These are phyloP conservation scores for Rhodotorula sphaerocarpa DNA, from an alignment of 768 basidiomycete genomes.

Conservation along the genomic window DNA sequence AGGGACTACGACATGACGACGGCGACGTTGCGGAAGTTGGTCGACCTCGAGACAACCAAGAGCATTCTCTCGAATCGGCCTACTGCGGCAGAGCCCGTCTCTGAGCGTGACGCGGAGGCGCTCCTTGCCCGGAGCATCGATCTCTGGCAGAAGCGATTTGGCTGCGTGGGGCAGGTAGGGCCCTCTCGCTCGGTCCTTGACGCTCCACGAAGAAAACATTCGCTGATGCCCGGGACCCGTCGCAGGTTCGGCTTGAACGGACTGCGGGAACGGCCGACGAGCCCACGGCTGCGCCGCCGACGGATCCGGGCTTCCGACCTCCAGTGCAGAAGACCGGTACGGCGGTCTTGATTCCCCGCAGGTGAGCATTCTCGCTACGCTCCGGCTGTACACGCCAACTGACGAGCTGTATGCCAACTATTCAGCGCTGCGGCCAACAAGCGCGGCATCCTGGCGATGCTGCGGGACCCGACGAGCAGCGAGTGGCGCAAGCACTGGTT, in stretches of 20 bases:
- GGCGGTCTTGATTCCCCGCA: conserved; percentile 11
- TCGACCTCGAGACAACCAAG: conserved; percentile 82
- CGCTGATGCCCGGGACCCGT: conserved; percentile 28
- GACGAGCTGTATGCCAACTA: no score
- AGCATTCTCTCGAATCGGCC: conserved; percentile 57
- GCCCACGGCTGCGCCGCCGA: no score
- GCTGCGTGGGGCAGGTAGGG: conserved; percentile 63
- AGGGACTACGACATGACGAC: conserved; percentile 73
- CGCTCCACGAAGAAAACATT: no score
- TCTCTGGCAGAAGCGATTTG: conserved; percentile 78
- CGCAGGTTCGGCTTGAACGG: conserved; percentile 71
- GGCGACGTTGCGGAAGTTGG: conserved; percentile 62
- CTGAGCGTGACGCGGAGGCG: no score
- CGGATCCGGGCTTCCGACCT: no score
- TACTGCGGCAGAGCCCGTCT: not conserved
- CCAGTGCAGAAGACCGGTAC: no score
- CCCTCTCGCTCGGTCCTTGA: not conserved
- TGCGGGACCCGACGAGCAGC: conserved; percentile 70
- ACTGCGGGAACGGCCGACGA: no score
- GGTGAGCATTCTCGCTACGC: no score
- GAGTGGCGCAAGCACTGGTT: conserved; percentile 79
- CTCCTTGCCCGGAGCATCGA: no score
- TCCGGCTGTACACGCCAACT: no score
- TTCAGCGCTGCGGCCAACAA: conserved; percentile 62
- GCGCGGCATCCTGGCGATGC: conserved; percentile 70